Evolutionary conservation across 169 alveolate genomes (phyloP), one percentile per base, ranked within the genome.

Genomic region (Babesia ovis): DNA sequence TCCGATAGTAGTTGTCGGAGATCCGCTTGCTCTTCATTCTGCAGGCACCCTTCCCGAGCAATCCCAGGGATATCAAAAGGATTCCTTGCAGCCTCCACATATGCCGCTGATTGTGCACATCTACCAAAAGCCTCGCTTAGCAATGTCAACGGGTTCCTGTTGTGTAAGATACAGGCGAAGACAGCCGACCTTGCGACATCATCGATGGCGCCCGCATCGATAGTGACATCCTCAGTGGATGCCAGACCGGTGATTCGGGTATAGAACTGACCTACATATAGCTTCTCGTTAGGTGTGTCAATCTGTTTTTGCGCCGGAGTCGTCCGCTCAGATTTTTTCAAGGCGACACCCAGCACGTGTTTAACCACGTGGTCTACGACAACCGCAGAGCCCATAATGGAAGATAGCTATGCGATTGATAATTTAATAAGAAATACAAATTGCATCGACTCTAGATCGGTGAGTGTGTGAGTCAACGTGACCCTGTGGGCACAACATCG

Each of bases 211-310:
- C 54, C 68, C n/a, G 23, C 37, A 18, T 39, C 50, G 23, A 77
- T 23, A n/a, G 60, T 32, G 46, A 59, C 53, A 27, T 58, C 61
- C 29, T 77, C 86, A 32, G 73, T 61, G 53, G 61, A 35, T 8
- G 62, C 39, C 23, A 77, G 18, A 35, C 76, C 73, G 35, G 54
- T 67, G 8, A 77, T 39, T 20, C 86, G 57, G 51, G 77, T 71
- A 32, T 67, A 77, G 50, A 77, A 71, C 46, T 77, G 86, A 4
- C 86, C 86, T 39, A 77, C 67, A 57, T 77, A 77, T 3, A 53
- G n/a, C 56, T 50, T 61, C 31, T 39, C 54, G 12, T 57, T 12
- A 2, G 11, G 12, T 22, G 20, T n/a, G 9, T 23, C 31, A n/a
- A 48, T 35, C 1, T 35, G 51, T 20, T 29, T 48, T 42, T 60